A percentile compares a stretch with the other conserved stretches of the same genome.
Evolutionary conservation across 2,329 filamentous ascomycete species (phyloP).

Genomic region (Botryotinia narcissicola): DNA sequence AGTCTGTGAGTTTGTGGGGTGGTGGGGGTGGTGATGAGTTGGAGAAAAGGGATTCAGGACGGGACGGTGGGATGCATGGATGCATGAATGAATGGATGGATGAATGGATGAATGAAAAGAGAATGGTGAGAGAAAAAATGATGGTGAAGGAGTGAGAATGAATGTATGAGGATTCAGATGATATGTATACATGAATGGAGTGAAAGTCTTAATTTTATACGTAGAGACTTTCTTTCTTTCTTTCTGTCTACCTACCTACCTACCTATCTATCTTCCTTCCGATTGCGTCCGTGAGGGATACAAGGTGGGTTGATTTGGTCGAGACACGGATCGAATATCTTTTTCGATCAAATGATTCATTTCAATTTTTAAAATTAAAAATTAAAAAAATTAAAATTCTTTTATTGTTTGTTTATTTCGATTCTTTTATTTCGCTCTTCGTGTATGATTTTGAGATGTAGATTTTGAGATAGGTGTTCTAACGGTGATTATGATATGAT

Average conservation of each 20-base stretch:
- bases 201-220: background rate
- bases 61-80: background rate
- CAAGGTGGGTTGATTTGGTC: background rate
- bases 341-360: background rate
- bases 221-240: background rate
- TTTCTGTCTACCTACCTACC: background rate
- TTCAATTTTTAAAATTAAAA: too few relatives aligned
- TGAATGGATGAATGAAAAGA: background rate
- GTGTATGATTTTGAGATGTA: background rate
- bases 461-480: background rate
- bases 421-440: too few relatives aligned
- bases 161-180: background rate
- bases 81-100: background rate
- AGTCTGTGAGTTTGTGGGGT: background rate
- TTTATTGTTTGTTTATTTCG: too few relatives aligned
- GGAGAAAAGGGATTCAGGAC: background rate
- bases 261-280: background rate
- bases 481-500: background rate
- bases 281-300: background rate
- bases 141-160: background rate
- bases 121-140: background rate
- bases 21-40: background rate
- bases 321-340: background rate
- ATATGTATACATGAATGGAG: slow-evolving; percentile 5
- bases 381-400: too few relatives aligned